Evolutionary conservation across 768 basidiomycete genomes (phyloP), one percentile per base, ranked within the genome.

Genomic region (Phallus indusiatus): DNA sequence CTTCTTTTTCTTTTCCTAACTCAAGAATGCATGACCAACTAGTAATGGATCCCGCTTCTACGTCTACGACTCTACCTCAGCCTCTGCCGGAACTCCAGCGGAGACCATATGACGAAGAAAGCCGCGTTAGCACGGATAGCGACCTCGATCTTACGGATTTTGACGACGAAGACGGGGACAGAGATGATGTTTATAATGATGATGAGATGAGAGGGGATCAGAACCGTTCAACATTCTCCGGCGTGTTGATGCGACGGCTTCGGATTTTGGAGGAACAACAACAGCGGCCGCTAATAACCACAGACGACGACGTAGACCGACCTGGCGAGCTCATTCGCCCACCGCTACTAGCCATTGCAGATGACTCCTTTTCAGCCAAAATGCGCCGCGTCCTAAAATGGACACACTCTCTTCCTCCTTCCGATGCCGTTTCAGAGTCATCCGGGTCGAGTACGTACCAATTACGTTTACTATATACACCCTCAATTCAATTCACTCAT

Each of bases 221-320:
- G n/a, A 51, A 52, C 28, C 48, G 35, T 33, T 51, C 48, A 24
- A 59, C 57, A 20, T 59, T 59, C 36, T 51, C 57, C 22, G 48
- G 36, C 9, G 28, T 59, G n/a, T 47, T 59, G 24, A 59, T 53
- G 57, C 47, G 67, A 68, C 34, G 64, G 64, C 62, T 49, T 47
- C 48, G 22, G 18, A 18, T 20, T 22, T 24, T 48, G 36, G 34
- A 61, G 47, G 17, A 28, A 58, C 49, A 49, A 22, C 33, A 56
- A 52, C 34, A 61, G 34, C 62, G 79, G 85, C 76, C 81, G 78
- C 66, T 84, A 88, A 61, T 82, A 53, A 33, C 50, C 5, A 33
- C 20, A 52, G 47, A 52, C 28, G 17, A 20, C 48, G 36, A 22
- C 18, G 14, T 42, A 4, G 42, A 42, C n/a, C 14, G n/a, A 42